Base-by-base conservation (phyloP, 768 basidiomycete genomes). In the Rhizopogon roseolus region DNA sequence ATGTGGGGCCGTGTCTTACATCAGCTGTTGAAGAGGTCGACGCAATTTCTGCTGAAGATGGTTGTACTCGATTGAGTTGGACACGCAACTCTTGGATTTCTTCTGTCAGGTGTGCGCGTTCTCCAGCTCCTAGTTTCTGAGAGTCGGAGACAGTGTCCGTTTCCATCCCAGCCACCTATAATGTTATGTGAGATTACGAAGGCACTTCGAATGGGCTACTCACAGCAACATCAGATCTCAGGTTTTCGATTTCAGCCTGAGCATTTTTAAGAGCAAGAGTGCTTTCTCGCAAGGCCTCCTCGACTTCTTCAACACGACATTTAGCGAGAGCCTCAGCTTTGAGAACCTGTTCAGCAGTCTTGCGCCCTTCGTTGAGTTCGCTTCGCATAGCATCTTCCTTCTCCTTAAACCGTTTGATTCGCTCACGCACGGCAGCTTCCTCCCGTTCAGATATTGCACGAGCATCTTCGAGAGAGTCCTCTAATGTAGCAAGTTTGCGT, bases 211-310 rank as follows among this genome's bases (percentile, higher is more conserved):
- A 4, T 2, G 38, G 9, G 32, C 41, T 19, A 71, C 90, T 75
- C 68, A 93, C 92, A 36, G 81, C 76, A 41, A 89, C 73, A 55
- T 97, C 96, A 34, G 80, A 71, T 51, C 95, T 74, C 41, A 84
- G 61, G 71, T 69, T 66, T 72, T 99, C 96, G 11, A 98, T 88
- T 68, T 99, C 96, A 13, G 90, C 90, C 52, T 90, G 75, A 5
- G 94, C 90, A 61, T 87, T 88, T 68, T 98, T 95, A 9, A 98
- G 77, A 0, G 95, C 91, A 42, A 83, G 77, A 3, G 85, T 86
- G 60, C 88, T 92, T 73, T 98, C 94, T 57, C 87, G 76, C 39
- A 98, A 73, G 2, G 96, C 96, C 61, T 88, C 90, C 66, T 96
- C 93, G 19, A 93, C 79, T 66, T 99, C 96, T 54, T 86, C 86